A percentile compares a stretch with the other conserved stretches of the same genome.
phyloP scores from a whole-genome alignment of 192 early-diverging fungal species.

The Ambispora gerdemannii region DNA sequence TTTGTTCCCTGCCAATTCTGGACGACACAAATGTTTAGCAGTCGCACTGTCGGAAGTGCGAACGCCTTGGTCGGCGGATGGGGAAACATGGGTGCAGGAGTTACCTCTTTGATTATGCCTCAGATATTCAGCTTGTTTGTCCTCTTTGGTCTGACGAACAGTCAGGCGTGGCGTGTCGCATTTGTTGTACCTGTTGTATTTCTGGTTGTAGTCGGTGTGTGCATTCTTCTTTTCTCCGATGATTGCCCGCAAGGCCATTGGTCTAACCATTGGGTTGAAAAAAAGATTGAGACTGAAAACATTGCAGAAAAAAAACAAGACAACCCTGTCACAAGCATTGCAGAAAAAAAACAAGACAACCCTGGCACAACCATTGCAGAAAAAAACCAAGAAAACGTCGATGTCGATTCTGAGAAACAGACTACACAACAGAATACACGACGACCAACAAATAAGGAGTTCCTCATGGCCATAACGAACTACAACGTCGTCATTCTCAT shows the following conservation, averaged over 20 bases:
- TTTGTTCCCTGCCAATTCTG: conserved; percentile 75
- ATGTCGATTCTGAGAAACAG: too few species aligned
- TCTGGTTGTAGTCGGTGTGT: conserved; percentile 34
- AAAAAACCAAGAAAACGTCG: too few species aligned
- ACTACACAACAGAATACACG: too few species aligned
- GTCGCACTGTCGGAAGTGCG: conserved; percentile 58
- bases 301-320: too few species aligned
- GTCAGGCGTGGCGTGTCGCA: conserved; percentile 50
- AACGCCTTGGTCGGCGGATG: conserved; percentile 68
- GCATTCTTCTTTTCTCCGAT: conserved; percentile 39
- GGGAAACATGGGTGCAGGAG: conserved; percentile 67
- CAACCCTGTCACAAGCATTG: too few species aligned
- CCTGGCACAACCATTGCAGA: too few species aligned
- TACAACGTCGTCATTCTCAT: too few species aligned
- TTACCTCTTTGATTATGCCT: conserved; percentile 63
- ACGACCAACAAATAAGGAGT: too few species aligned
- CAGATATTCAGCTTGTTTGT: conserved; percentile 44
- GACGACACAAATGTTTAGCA: conserved; percentile 59
- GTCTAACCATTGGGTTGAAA: too few species aligned
- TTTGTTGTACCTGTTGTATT: conserved; percentile 42
- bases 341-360: too few species aligned
- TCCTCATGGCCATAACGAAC: too few species aligned
- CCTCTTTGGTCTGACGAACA: conserved; percentile 19
- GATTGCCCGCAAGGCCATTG: conserved; percentile 44
- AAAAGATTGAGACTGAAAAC: too few species aligned